Evolutionary conservation across 2,329 filamentous ascomycete genomes (phyloP).

Genomic region (Beauveria pseudobassiana): DNA sequence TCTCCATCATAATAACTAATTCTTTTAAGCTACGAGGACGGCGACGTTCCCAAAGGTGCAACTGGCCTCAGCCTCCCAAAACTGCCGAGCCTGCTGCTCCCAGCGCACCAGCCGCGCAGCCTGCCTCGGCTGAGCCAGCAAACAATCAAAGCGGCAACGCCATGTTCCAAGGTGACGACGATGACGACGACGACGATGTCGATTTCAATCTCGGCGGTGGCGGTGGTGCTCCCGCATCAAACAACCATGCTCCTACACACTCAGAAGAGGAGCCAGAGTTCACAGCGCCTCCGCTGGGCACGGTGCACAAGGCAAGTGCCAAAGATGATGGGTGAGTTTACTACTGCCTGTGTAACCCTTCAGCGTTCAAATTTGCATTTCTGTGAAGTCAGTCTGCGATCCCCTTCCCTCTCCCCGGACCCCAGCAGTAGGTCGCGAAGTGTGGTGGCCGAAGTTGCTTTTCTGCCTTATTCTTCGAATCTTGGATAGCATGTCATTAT

Average conservation of each 20-base stretch:
- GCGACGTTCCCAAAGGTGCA: slow-evolving; percentile 39
- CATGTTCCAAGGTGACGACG: slow-evolving; percentile 43
- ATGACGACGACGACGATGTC: slow-evolving; percentile 33
- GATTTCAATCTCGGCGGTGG: slow-evolving; percentile 54
- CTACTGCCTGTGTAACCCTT: neutral
- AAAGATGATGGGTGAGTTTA: slow-evolving; percentile 39
- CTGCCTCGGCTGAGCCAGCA: slow-evolving; percentile 24
- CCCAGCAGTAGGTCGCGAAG: neutral
- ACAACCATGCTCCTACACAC: slow-evolving; percentile 20
- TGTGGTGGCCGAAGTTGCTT: neutral
- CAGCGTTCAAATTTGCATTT: neutral
- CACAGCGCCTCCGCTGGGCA: slow-evolving; percentile 27
- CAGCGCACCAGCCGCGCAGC: slow-evolving; percentile 17
- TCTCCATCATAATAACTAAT: neutral
- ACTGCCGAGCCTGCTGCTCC: slow-evolving; percentile 4
- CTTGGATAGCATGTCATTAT: neutral
- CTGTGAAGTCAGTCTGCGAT: neutral
- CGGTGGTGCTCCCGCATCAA: slow-evolving; percentile 30
- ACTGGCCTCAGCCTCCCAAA: slow-evolving; percentile 18
- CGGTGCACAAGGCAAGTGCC: slow-evolving; percentile 55
- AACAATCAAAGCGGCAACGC: slow-evolving; percentile 31
- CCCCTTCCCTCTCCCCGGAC: neutral
- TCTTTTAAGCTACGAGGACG: slow-evolving; percentile 57
- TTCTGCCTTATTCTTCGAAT: neutral
- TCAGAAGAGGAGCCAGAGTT: slow-evolving; percentile 18